A percentile compares a stretch with the other conserved stretches of the same genome.
These are phyloP conservation scores for Globisporangium mamillatum DNA, from an alignment of 352 stramenopile species.

Conservation along the genomic window DNA sequence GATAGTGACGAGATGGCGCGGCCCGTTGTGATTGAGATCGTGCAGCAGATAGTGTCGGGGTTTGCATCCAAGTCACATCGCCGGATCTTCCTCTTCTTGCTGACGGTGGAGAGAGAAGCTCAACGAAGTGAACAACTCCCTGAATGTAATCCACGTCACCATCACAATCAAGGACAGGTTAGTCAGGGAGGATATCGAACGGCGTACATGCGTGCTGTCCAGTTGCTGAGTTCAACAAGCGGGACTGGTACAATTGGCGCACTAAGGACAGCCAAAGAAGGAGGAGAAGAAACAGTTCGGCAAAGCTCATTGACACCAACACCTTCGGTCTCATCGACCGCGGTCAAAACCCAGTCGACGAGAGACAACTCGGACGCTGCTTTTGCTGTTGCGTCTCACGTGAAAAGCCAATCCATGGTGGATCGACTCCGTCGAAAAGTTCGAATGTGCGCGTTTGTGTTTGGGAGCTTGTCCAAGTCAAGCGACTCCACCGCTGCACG, in stretches of 20 bases:
- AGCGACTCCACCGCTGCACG: not conserved
- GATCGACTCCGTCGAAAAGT: slow-evolving; percentile 33
- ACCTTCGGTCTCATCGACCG: not conserved
- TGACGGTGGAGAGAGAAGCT: slow-evolving; percentile 13
- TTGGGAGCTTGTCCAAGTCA: slow-evolving; percentile 17
- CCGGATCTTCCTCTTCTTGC: slow-evolving; percentile 27
- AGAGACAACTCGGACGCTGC: not conserved
- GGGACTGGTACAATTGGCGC: not conserved
- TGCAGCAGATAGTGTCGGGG: slow-evolving; percentile 8
- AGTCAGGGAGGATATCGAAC: not conserved
- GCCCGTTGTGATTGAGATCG: not conserved
- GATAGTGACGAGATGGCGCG: not conserved
- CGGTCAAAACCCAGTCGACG: not conserved
- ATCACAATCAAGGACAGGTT: not conserved
- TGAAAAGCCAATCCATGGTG: slow-evolving; percentile 19
- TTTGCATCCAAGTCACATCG: slow-evolving; percentile 30
- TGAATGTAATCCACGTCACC: not conserved
- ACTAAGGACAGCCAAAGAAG: not conserved
- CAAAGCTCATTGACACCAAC: not conserved
- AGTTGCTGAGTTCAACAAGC: slow-evolving; percentile 3
- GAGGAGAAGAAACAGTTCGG: not conserved
- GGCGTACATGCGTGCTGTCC: slow-evolving; percentile 2
- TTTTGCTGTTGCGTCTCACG: no score
- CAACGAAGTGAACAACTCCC: slow-evolving; percentile 5
- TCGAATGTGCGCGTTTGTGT: slow-evolving; percentile 27